phyloP scores from a whole-genome alignment of 108 stramenopile species.

The Cyclotella choctawhatcheeana region DNA sequence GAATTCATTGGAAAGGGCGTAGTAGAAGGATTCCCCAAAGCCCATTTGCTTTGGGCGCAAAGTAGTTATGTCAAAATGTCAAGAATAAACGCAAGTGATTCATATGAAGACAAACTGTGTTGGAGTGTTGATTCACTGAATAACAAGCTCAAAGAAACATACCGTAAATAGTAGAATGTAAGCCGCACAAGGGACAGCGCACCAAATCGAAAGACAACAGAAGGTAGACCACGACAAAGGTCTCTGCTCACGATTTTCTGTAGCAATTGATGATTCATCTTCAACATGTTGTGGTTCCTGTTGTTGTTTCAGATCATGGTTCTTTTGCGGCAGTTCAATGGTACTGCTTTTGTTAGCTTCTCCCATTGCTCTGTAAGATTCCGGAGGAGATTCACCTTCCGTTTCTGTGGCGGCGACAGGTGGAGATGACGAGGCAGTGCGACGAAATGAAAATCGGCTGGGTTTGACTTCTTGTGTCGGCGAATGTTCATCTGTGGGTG shows the following conservation, averaged over 20 bases:
- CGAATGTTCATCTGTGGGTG: not conserved
- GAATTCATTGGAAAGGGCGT: slow-evolving; percentile 38
- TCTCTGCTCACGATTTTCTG: not conserved
- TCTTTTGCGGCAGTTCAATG: not conserved
- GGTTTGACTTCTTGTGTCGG: too few relatives aligned
- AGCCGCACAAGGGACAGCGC: slow-evolving; percentile 32
- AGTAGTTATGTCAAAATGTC: not conserved
- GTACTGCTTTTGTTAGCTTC: not conserved
- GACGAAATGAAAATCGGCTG: not conserved
- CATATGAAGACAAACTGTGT: not conserved
- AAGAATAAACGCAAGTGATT: not conserved
- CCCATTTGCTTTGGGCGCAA: slow-evolving; percentile 44
- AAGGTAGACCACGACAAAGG: slow-evolving; percentile 33
- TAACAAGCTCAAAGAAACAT: not conserved
- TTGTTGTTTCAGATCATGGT: not conserved
- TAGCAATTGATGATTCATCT: not conserved
- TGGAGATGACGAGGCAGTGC: not conserved
- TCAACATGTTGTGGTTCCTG: not conserved
- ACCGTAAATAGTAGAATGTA: slow-evolving; percentile 44
- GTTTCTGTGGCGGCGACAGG: not conserved
- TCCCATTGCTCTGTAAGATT: not conserved
- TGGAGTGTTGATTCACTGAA: not conserved
- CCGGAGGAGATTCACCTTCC: not conserved
- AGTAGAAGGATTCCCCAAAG: slow-evolving; percentile 45
- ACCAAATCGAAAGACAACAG: slow-evolving; percentile 40